Evolutionary conservation across 208 protist genomes (phyloP).

Genomic region (Crithidia thermophila): DNA sequence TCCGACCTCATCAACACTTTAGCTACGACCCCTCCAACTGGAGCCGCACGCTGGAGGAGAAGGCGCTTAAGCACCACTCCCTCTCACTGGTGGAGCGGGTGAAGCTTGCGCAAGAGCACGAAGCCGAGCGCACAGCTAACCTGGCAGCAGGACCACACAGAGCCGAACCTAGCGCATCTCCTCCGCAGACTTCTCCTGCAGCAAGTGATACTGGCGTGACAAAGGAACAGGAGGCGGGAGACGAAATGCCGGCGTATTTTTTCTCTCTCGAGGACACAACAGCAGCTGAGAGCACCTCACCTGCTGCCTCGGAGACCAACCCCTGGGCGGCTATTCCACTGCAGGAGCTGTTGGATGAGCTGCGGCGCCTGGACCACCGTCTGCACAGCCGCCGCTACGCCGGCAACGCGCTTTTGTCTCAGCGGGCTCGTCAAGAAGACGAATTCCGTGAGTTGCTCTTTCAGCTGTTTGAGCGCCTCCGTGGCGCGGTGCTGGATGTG

Average conservation of each 20-base stretch:
- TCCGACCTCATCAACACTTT: slow-evolving; percentile 83
- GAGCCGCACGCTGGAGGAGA: slow-evolving; percentile 62
- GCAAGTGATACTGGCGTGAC: no score
- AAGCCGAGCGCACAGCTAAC: slow-evolving; percentile 28
- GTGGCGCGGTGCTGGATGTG: slow-evolving; percentile 38
- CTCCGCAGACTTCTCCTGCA: no score
- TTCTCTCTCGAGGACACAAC: slow-evolving; percentile 8
- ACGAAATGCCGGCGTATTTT: slow-evolving; percentile 13
- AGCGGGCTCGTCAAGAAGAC: slow-evolving; percentile 16
- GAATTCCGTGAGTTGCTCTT: slow-evolving; percentile 30
- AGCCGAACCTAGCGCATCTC: neutral
- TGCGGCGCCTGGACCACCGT: slow-evolving; percentile 29
- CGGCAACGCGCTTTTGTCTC: slow-evolving; percentile 31
- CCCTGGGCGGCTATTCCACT: slow-evolving; percentile 26
- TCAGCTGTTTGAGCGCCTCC: slow-evolving; percentile 48
- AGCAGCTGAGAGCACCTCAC: neutral
- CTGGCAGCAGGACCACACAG: neutral
- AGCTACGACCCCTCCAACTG: slow-evolving; percentile 83
- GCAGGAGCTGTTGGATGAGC: slow-evolving; percentile 50
- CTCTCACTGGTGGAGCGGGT: slow-evolving; percentile 58
- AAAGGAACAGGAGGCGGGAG: no score
- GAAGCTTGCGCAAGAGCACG: slow-evolving; percentile 38
- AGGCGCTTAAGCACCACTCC: slow-evolving; percentile 38
- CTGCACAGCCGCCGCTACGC: slow-evolving; percentile 40
- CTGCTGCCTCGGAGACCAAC: neutral